Conservation (phyloP, 345 rosid genomes). For the Dimocarpus longan region DNA sequence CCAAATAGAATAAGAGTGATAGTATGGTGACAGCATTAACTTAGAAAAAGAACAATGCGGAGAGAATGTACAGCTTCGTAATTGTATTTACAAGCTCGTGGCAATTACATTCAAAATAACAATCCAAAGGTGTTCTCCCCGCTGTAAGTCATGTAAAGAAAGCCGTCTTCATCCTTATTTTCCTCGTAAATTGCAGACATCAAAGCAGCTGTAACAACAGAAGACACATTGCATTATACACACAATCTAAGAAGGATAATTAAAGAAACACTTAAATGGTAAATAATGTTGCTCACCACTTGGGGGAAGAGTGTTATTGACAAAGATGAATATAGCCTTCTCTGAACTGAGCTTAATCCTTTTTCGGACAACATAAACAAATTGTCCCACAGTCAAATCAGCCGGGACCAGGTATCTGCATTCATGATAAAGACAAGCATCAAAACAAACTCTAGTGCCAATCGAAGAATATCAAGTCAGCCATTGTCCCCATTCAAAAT, state of each 20-base stretch:
- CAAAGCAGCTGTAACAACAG: conserved; percentile 50
- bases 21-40: conserved; percentile 1
- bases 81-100: conserved; percentile 29
- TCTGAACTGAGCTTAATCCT: conserved; percentile 79
- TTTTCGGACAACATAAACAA: conserved; percentile 77
- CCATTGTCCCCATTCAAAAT: not conserved
- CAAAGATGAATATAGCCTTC: conserved; percentile 74
- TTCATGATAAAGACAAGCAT: not conserved
- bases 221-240: not conserved
- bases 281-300: conserved; percentile 43
- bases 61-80: conserved; percentile 41
- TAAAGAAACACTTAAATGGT: not conserved
- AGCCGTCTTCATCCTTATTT: conserved; percentile 73
- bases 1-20: not conserved
- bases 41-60: conserved; percentile 1
- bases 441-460: not conserved
- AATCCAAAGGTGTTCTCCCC: conserved; percentile 77
- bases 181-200: conserved; percentile 69
- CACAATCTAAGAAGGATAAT: not conserved
- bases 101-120: conserved; percentile 16
- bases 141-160: conserved; percentile 76
- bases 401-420: conserved; percentile 78
- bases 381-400: conserved; percentile 75
- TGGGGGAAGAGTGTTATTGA: conserved; percentile 65
- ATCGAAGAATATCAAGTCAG: not conserved